Evolutionary conservation across 495 filamentous ascomycete species (phyloP), one percentile per base, ranked within the genome.

Genomic region (Penicillium pancosmium): DNA sequence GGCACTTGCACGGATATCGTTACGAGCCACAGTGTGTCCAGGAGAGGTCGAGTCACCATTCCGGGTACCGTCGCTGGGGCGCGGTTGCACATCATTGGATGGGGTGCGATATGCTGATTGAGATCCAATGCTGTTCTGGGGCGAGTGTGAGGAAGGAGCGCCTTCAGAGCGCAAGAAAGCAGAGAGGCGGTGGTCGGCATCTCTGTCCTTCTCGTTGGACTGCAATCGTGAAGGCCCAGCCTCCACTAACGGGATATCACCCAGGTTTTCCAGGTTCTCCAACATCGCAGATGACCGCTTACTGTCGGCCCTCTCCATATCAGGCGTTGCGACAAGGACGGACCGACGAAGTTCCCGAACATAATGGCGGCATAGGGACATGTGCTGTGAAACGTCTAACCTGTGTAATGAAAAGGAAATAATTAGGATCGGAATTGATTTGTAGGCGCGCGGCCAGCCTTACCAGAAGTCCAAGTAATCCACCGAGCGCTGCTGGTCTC

Each of bases 381-480:
- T 97, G 73, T 99, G 94, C 69, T 99, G 94, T 10, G 94, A 91
- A 43, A 99, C 93, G 86, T 99, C 94, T 65, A 99, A 92, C 94
- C 93, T 98, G 62, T 2, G 11, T 41, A 2, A 52, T 31, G 35
- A 60, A 49, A 27, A 40, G 10, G 13, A 38, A 10, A 13, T 31
- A 19, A 59, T 53, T 54, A 59, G 47, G 50, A 33, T 46, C 47
- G 53, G 11, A 18, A 8, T 19, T 43, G 7, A 23, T 12, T 46
- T 48, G 48, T 6, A 2, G 25, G 13, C 25, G 36, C 31, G 18
- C 18, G 23, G 43, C 27, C 51, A 27, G 4, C 2, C 80, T 23
- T 79, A 98, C 94, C 95, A 99, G 74, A 99, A 99, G 72, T 99
- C 94, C 13, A 99, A 80, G 65, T 98, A 98, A 67, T 99, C 94